Evolutionary conservation across 257 asterid species (phyloP).

Genomic region (Nicotiana otophora): DNA sequence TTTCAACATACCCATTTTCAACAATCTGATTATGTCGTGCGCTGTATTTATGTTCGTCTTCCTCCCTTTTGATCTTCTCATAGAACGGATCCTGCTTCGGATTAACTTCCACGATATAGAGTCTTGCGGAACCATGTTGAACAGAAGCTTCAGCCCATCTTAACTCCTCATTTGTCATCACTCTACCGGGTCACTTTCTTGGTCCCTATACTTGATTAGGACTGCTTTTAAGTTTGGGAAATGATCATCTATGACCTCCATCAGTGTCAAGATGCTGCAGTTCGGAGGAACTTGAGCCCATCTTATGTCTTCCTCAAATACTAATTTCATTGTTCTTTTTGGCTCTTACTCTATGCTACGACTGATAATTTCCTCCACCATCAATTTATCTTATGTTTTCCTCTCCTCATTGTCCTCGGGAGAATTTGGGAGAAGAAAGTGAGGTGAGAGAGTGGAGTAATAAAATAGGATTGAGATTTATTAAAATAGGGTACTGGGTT

Average conservation of each 20-base stretch:
- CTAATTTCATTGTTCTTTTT: slow-evolving; percentile 50
- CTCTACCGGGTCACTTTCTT: slow-evolving; percentile 86
- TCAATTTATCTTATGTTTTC: slow-evolving; percentile 32
- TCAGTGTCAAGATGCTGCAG: slow-evolving; percentile 48
- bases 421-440: too few species aligned
- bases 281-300: slow-evolving; percentile 68
- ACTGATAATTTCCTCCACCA: slow-evolving; percentile 52
- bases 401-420: slow-evolving; percentile 7
- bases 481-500: too few species aligned
- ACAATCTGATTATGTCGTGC: slow-evolving; percentile 11
- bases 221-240: slow-evolving; percentile 46
- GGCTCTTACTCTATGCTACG: slow-evolving; percentile 35
- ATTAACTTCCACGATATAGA: slow-evolving; percentile 55
- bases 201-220: slow-evolving; percentile 75
- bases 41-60: slow-evolving; percentile 8
- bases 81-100: slow-evolving; percentile 64
- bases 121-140: slow-evolving; percentile 53
- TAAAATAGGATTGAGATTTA: too few species aligned
- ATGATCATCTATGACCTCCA: slow-evolving; percentile 53
- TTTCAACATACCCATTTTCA: slow-evolving; percentile 35
- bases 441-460: too few species aligned
- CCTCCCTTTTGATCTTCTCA: slow-evolving; percentile 26
- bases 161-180: slow-evolving; percentile 68
- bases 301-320: slow-evolving; percentile 78
- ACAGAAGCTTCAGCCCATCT: slow-evolving; percentile 75